Conservation (phyloP, 192 early-diverging fungal species). For the Funneliformis geosporum region DNA sequence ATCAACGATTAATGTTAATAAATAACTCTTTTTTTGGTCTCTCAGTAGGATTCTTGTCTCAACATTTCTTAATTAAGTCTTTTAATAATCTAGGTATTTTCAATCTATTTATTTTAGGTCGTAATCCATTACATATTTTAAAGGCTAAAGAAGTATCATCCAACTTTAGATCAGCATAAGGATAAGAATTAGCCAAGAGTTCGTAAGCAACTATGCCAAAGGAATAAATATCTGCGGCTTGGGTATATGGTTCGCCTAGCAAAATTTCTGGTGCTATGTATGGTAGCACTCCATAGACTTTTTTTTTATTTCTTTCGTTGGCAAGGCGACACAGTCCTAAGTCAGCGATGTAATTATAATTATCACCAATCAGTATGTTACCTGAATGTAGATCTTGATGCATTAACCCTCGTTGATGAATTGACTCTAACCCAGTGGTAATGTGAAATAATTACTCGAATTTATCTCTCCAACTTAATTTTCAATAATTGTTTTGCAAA, state of each 20-base stretch:
- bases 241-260: not conserved
- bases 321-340: slow-evolving; percentile 35
- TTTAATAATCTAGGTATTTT: slow-evolving; percentile 37
- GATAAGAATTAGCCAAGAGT: slow-evolving; percentile 37
- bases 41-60: slow-evolving; percentile 35
- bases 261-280: slow-evolving; percentile 41
- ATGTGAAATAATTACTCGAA: slow-evolving; percentile 20
- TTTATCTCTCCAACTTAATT: not conserved
- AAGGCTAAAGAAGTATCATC: slow-evolving; percentile 30
- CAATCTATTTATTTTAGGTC: slow-evolving; percentile 33
- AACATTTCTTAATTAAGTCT: slow-evolving; percentile 42
- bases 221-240: slow-evolving; percentile 42
- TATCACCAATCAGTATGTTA: slow-evolving; percentile 39
- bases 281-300: slow-evolving; percentile 39
- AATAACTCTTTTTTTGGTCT: slow-evolving; percentile 4
- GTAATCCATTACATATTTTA: slow-evolving; percentile 35
- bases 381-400: slow-evolving; percentile 49
- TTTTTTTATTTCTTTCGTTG: not conserved
- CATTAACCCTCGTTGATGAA: slow-evolving; percentile 41
- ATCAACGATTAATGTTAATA: too few species aligned
- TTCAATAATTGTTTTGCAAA: not conserved
- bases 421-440: slow-evolving; percentile 34
- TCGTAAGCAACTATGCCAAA: slow-evolving; percentile 47
- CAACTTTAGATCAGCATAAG: slow-evolving; percentile 34
- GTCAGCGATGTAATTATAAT: slow-evolving; percentile 26